These are phyloP conservation scores for Zymoseptoria tritici DNA, from an alignment of 2,329 filamentous ascomycete species.

Conservation along the genomic window DNA sequence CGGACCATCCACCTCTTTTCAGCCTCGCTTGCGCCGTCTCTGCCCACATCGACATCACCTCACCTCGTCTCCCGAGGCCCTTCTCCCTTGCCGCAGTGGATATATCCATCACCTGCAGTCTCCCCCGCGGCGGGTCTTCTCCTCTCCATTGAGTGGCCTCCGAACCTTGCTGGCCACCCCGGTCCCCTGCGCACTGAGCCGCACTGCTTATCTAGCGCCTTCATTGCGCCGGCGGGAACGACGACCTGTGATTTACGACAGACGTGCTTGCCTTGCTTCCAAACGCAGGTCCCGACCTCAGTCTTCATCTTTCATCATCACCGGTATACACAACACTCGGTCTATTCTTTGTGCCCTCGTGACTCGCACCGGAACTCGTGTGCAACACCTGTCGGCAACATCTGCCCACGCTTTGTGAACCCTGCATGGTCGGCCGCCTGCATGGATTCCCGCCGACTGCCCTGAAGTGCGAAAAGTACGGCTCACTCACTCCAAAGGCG, in stretches of 20 bases:
- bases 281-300: conserved; percentile 5
- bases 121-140: conserved; percentile 3
- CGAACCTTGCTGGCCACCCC: not conserved
- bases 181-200: conserved; percentile 4
- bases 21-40: not conserved
- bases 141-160: not conserved
- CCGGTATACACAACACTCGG: conserved; percentile 1
- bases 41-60: not conserved
- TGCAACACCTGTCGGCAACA: conserved; percentile 6
- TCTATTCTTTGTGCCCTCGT: not conserved
- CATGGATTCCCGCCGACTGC: conserved; percentile 7
- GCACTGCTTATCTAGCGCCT: conserved; percentile 8
- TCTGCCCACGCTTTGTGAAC: conserved; percentile 11
- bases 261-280: conserved; percentile 2
- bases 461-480: conserved; percentile 8
- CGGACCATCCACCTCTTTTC: not conserved
- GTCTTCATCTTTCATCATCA: conserved; percentile 3
- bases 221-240: conserved; percentile 6
- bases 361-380: not conserved
- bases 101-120: not conserved
- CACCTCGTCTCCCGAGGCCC: not conserved
- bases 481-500: conserved; percentile 3
- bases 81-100: not conserved
- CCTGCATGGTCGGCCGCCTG: conserved; percentile 12
- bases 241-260: not conserved